Evolutionary conservation across 441 rosid species (phyloP), one percentile per base, ranked within the genome.

Genomic region (Adansonia madagascariensis): DNA sequence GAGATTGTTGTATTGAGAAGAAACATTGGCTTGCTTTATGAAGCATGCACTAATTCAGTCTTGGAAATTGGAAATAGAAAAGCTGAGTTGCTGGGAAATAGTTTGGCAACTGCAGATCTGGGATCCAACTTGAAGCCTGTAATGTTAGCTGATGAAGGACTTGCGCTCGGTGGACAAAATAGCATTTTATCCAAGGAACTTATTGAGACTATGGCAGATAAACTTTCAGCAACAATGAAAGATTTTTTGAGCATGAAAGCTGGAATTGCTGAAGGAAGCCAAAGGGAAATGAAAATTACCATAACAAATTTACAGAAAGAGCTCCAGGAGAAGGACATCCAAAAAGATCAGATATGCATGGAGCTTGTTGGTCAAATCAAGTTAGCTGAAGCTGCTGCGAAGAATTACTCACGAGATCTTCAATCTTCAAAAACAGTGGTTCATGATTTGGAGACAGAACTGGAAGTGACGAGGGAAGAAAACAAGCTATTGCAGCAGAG

Each of bases 311-410:
- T 94, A 89, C 97, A 86, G 89, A 91, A 86, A 84, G 98, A 91
- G 88, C 90, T 97, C 35, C 97, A 91, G 81, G 99, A 97, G 88
- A 97, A 97, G 84, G 96, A 95, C 78, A 81, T 93, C 75, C 97
- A 93, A 80, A 90, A 84, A 75, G 98, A 97, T 75, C 85, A 87
- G 85, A 89, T 90, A 78, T 94, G 91, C 89, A 80, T 80, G 86
- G 99, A 97, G 77, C 92, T 97, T 35, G 97, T 91, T 35, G 82
- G 81, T 89, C 99, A 97, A 92, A 91, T 94, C 80, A 97, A 91
- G 90, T 88, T 85, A 88, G 99, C 98, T 81, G 95, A 97, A 89
- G 91, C 95, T 73, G 83, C 91, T 76, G 95, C 91, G 11, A 77
- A 85, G 46, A 83, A 81, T 72, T 91, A 85, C 82, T 89, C 86